Percentiles rank a stretch among this genome's conserved stretches.
phyloP scores from a whole-genome alignment of 306 rosid species.

The Rosa persica region DNA sequence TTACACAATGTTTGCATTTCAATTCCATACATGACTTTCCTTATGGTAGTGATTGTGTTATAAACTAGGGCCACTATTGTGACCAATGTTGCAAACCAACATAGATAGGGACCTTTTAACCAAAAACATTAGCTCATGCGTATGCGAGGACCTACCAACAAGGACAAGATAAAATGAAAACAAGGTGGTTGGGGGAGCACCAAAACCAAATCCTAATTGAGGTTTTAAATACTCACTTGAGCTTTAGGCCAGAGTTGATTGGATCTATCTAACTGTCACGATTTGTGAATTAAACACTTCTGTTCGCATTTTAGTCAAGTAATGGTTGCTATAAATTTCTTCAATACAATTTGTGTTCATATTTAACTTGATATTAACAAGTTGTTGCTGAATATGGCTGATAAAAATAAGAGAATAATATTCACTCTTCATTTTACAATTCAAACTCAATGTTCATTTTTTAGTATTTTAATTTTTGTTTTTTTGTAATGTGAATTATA shows the following conservation, averaged over 20 bases:
- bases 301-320: neutral
- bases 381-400: too few relatives aligned
- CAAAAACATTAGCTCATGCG: slow-evolving; percentile 19
- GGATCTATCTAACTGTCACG: neutral
- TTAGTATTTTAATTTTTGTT: too few relatives aligned
- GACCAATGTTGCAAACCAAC: slow-evolving; percentile 29
- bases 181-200: slow-evolving; percentile 22
- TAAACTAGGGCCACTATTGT: slow-evolving; percentile 23
- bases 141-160: slow-evolving; percentile 20
- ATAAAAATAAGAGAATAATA: too few relatives aligned
- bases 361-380: neutral
- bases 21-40: slow-evolving; percentile 7
- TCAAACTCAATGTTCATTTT: too few relatives aligned
- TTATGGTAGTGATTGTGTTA: slow-evolving; percentile 14
- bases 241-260: neutral
- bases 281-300: neutral
- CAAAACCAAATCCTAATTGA: slow-evolving; percentile 18
- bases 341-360: neutral
- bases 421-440: too few relatives aligned
- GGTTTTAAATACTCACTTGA: neutral
- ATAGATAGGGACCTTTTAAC: slow-evolving; percentile 33
- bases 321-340: neutral
- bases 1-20: slow-evolving; percentile 10
- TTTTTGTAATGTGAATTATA: too few relatives aligned
- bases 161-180: neutral